A percentile compares a stretch with the other conserved stretches of the same genome.
phyloP scores from a whole-genome alignment of 768 basidiomycete genomes.

The Tulasnella sp. region DNA sequence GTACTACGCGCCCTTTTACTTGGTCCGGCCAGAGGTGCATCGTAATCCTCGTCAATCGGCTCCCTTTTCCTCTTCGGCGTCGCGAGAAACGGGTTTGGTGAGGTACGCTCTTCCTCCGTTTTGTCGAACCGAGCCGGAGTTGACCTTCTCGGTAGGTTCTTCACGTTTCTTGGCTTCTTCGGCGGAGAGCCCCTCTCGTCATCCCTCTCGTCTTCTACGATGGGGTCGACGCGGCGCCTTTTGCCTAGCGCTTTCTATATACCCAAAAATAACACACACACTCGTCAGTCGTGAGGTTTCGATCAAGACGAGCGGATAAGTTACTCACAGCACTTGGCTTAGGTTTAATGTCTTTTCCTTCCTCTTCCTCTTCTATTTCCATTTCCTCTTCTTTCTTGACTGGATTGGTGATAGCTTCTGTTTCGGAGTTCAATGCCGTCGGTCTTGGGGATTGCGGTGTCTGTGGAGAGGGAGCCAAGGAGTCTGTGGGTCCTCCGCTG shows the following conservation, averaged over 20 bases:
- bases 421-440: too few species aligned
- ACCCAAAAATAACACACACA: background rate
- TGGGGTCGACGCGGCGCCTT: background rate
- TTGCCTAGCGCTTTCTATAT: background rate
- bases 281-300: background rate
- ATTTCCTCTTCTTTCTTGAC: too few species aligned
- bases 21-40: background rate
- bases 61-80: background rate
- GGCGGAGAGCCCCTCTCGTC: background rate
- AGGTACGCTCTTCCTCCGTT: background rate
- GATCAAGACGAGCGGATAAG: background rate
- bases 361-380: too few species aligned
- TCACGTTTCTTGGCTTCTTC: background rate
- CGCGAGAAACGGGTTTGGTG: background rate
- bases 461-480: too few species aligned
- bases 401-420: too few species aligned
- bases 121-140: background rate
- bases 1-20: background rate
- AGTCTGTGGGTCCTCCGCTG: too few species aligned
- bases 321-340: too few species aligned
- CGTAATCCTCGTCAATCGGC: background rate
- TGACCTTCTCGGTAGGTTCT: background rate
- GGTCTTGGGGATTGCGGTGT: too few species aligned
- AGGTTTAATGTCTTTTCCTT: too few species aligned
- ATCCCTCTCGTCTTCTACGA: background rate